A percentile compares a stretch with the other conserved stretches of the same genome.
Conservation (phyloP, 2,329 filamentous ascomycete species). For the Diplodia corticola region DNA sequence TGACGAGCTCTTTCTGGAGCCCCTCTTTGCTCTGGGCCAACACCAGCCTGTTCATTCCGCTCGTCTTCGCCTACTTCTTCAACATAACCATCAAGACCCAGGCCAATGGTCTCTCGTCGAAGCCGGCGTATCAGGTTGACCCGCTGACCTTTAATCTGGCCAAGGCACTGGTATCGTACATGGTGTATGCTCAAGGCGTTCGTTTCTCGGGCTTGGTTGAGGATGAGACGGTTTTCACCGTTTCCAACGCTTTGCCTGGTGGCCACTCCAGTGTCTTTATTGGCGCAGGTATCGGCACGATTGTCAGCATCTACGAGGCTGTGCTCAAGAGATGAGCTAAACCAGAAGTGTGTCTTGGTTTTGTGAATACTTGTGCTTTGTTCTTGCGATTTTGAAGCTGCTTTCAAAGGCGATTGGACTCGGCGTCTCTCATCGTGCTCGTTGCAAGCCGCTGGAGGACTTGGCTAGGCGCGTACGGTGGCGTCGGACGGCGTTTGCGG, state of each 20-base stretch:
- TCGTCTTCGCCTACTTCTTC: constrained; percentile 80
- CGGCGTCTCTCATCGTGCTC: constrained; percentile 3
- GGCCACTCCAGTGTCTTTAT: constrained; percentile 70
- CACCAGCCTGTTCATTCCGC: constrained; percentile 70
- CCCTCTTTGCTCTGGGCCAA: constrained; percentile 74
- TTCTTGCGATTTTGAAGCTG: neutral
- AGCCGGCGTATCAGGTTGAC: constrained; percentile 66
- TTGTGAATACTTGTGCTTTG: neutral
- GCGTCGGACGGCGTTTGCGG: constrained; percentile 27
- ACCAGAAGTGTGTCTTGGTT: neutral
- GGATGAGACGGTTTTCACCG: constrained; percentile 59
- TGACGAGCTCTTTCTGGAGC: constrained; percentile 80
- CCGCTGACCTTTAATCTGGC: constrained; percentile 87
- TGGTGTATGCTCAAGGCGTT: constrained; percentile 66
- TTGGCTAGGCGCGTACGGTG: constrained; percentile 12
- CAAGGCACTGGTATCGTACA: constrained; percentile 78
- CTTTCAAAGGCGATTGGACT: constrained; percentile 11
- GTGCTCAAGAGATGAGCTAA: constrained; percentile 59
- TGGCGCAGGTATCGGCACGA: constrained; percentile 65
- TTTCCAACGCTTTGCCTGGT: constrained; percentile 68
- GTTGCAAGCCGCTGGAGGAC: constrained; percentile 13
- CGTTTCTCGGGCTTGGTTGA: constrained; percentile 64
- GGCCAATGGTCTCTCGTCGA: constrained; percentile 31
- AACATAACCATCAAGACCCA: constrained; percentile 66
- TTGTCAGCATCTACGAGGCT: constrained; percentile 76